Percentiles rank a stretch among this genome's conserved stretches.
These are phyloP conservation scores for Alternaria solani DNA, from an alignment of 2,329 filamentous ascomycete genomes.

Conservation along the genomic window DNA sequence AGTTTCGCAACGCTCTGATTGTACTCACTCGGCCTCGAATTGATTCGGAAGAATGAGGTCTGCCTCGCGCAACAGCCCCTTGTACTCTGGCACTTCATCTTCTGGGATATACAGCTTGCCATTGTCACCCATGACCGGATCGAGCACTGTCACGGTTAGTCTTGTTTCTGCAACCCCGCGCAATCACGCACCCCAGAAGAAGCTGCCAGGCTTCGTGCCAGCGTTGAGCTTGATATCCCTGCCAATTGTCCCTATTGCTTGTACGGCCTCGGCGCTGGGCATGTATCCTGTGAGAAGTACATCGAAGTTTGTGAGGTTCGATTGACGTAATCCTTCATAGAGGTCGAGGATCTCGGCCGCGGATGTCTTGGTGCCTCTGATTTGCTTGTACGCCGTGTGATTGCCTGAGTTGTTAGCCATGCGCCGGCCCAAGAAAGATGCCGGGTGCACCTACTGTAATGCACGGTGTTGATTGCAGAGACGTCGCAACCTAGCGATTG, in stretches of 20 bases:
- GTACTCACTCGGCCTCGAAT: constrained; percentile 88
- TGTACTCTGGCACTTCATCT: constrained; percentile 91
- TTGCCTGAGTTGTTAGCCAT: constrained; percentile 69
- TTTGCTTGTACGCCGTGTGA: constrained; percentile 89
- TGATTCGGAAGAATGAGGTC: constrained; percentile 96
- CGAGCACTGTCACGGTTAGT: constrained; percentile 68
- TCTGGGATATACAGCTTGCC: constrained; percentile 89
- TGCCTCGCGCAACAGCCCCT: constrained; percentile 77
- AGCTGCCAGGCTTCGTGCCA: constrained; percentile 70
- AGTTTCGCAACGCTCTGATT: neutral
- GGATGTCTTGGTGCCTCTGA: constrained; percentile 82
- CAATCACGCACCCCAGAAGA: constrained; percentile 77
- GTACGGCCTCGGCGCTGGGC: constrained; percentile 83
- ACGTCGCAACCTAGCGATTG: constrained; percentile 94
- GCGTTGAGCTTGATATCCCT: constrained; percentile 77
- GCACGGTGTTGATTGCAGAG: constrained; percentile 91
- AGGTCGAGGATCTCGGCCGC: constrained; percentile 84
- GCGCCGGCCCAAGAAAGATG: neutral
- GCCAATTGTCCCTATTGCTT: constrained; percentile 84
- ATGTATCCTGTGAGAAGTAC: constrained; percentile 96
- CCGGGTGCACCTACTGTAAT: constrained; percentile 77
- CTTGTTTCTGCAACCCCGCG: too few species aligned
- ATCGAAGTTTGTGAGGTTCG: constrained; percentile 86
- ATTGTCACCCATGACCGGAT: constrained; percentile 98
- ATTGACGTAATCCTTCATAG: constrained; percentile 84